Base-by-base conservation (phyloP, 148 eudicot species). In the Rhododendron henanense region DNA sequence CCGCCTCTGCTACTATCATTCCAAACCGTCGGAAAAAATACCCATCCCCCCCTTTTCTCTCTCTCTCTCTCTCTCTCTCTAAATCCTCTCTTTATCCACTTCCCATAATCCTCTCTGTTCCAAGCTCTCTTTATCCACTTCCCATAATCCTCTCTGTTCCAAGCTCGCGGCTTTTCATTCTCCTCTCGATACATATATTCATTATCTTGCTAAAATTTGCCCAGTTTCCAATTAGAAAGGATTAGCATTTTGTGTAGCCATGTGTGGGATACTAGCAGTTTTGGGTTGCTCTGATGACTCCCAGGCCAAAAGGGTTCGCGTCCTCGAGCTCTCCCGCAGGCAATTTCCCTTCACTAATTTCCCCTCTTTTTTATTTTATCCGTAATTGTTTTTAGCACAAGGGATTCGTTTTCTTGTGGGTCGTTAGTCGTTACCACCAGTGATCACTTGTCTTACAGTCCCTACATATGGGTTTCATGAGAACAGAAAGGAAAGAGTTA, bases 301-400 rank as follows among this genome's bases (percentile, higher is more conserved):
- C 82, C 99, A 93, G 88, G 96, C 98, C 86, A 96, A 96, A 86
- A 88, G 99, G 47, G 90, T 87, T 86, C 97, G 94, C 51, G 91
- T 95, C 81, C 99, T 96, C 84, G 97, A 95, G 91, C 96, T 96
- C 86, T 96, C 99, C 74, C 97, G 98, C 91, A 96, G 99, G 99
- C 91, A 88, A 85, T 31, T 6, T 45, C 53, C 65, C 35, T 71
- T 71, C 39, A 25, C 21, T 51, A 33, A 6, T 79, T 25, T 8
- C 8, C 9, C 41, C 33, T 19, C 18, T 6, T 14, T 9, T 33
- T 81, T 81, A 6, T 6, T 10, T 14, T 71, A 69, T 69, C 16
- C 18, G 18, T 1, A 71, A 31, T 11, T 31, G 33, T 13, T 71
- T 3, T 71, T 25, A n/a, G 14, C 33, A 65, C 73, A 9, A 65